phyloP scores from a whole-genome alignment of 169 alveolate genomes.

The Plasmodium malariae region DNA sequence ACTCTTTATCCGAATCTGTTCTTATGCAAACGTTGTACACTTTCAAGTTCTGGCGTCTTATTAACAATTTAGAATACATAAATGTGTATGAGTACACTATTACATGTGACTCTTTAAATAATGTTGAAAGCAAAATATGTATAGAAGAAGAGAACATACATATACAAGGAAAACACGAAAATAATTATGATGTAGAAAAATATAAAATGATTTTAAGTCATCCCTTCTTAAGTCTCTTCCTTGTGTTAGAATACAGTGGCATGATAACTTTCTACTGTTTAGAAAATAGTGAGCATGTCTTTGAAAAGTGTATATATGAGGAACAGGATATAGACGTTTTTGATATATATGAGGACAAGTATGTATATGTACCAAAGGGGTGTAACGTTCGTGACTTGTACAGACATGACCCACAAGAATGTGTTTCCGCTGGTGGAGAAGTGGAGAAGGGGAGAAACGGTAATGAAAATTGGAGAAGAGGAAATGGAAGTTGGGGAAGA shows the following conservation, averaged over 20 bases:
- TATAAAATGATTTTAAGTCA: constrained; percentile 31
- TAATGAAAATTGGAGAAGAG: too few relatives aligned
- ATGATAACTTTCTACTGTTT: constrained; percentile 35
- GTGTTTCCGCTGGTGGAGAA: background rate
- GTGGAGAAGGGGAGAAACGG: too few relatives aligned
- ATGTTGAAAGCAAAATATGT: background rate
- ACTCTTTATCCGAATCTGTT: background rate
- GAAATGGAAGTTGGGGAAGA: too few relatives aligned
- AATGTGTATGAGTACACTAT: background rate
- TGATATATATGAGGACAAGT: constrained; percentile 8
- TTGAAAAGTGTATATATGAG: constrained; percentile 19
- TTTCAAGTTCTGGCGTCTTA: constrained; percentile 19
- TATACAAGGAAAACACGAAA: background rate
- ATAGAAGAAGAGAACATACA: background rate
- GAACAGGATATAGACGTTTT: constrained; percentile 24
- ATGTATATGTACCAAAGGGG: background rate
- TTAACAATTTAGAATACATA: background rate
- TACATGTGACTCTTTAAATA: background rate
- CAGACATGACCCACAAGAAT: background rate
- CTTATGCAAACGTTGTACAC: background rate
- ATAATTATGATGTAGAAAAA: background rate
- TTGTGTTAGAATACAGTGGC: constrained; percentile 18
- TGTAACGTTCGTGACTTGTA: background rate
- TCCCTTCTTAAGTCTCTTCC: constrained; percentile 43
- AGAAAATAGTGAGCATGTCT: constrained; percentile 28